These are phyloP conservation scores for Logfia minima DNA, from an alignment of 129 eudicot genomes.

Conservation along the genomic window DNA sequence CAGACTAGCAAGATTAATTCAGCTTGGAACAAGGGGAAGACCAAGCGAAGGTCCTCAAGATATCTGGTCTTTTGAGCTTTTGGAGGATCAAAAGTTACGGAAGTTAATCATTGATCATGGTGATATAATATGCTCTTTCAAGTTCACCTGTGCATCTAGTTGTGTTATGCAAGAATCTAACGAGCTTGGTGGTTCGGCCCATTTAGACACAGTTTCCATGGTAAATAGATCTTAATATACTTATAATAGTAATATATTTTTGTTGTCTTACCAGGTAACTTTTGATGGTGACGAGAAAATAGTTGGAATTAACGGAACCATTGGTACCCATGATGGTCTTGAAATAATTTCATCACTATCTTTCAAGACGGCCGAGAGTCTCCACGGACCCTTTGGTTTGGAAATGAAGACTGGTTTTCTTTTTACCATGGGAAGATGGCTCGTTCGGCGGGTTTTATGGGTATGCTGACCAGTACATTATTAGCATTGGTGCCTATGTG, in stretches of 20 bases:
- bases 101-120: slow-evolving; percentile 4
- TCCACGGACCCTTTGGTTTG: slow-evolving; percentile 5
- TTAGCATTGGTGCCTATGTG: slow-evolving; percentile 9
- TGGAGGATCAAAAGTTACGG: neutral
- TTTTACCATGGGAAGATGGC: neutral
- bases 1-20: neutral
- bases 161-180: neutral
- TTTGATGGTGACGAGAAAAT: slow-evolving; percentile 14
- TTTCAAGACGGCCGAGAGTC: neutral
- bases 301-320: neutral
- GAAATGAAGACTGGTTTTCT: neutral
- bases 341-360: neutral
- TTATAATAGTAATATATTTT: neutral
- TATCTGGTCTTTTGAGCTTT: slow-evolving; percentile 1
- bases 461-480: neutral
- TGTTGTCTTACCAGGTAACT: neutral
- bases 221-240: neutral
- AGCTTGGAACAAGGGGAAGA: slow-evolving; percentile 17
- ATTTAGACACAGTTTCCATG: slow-evolving; percentile 5
- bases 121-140: neutral
- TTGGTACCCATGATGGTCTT: neutral
- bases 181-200: neutral
- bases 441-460: slow-evolving; percentile 5
- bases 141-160: neutral
- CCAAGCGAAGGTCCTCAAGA: neutral